A percentile compares a stretch with the other conserved stretches of the same genome.
Evolutionary conservation across 164 flowering plant genomes (phyloP).

Genomic region (Macadamia tetraphylla): DNA sequence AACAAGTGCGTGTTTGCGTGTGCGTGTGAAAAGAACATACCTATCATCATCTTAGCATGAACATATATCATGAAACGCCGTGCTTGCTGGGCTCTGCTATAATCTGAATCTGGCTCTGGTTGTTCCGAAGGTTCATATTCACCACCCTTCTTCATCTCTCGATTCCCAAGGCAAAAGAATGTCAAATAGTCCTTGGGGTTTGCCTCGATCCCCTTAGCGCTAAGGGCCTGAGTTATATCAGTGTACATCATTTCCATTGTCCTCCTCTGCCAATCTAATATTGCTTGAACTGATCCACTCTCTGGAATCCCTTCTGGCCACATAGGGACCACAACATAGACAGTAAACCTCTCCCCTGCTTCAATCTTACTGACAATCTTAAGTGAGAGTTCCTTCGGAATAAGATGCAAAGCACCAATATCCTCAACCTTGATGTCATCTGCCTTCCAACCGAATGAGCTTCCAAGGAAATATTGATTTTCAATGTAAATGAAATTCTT

Average conservation of each 20-base stretch:
- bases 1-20: too few relatives aligned
- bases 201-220: constrained; percentile 42
- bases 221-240: constrained; percentile 45
- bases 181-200: constrained; percentile 62
- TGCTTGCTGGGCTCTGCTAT: constrained; percentile 49
- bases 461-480: constrained; percentile 33
- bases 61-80: constrained; percentile 60
- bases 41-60: not conserved
- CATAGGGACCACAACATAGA: constrained; percentile 67
- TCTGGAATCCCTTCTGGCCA: constrained; percentile 79
- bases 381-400: not conserved
- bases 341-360: constrained; percentile 23
- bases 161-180: constrained; percentile 68
- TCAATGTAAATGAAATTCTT: constrained; percentile 11
- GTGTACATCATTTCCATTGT: constrained; percentile 76
- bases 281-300: constrained; percentile 67
- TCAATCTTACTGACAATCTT: not conserved
- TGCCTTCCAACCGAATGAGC: constrained; percentile 47
- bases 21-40: not conserved
- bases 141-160: constrained; percentile 57
- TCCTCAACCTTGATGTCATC: constrained; percentile 47
- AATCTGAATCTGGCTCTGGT: constrained; percentile 58
- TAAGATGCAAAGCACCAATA: constrained; percentile 27
- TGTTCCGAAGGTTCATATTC: constrained; percentile 60
- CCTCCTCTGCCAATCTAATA: constrained; percentile 72